These are phyloP conservation scores for Capsicum baccatum DNA, from an alignment of 257 asterid species.

Conservation along the genomic window DNA sequence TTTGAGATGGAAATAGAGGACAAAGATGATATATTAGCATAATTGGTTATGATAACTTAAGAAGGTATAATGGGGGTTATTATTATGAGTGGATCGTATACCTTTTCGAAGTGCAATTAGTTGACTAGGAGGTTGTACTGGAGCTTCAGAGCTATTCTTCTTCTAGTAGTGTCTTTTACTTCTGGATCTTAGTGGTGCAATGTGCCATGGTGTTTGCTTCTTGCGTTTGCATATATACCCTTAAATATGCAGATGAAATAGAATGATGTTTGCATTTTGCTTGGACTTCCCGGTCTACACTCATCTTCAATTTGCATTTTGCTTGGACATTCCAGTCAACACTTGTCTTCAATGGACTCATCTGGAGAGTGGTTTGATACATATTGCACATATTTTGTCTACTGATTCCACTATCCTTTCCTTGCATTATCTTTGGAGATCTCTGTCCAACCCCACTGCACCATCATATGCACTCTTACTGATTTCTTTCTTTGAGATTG, in stretches of 20 bases:
- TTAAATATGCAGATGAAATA: conserved; percentile 4
- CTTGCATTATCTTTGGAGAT: conserved; percentile 14
- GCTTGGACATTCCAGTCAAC: conserved; percentile 1
- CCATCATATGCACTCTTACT: neutral
- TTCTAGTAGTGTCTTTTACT: neutral
- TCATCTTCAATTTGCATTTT: conserved; percentile 22
- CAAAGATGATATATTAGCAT: too few species aligned
- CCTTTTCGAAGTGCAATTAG: too few species aligned
- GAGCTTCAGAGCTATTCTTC: conserved; percentile 19
- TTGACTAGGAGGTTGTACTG: neutral
- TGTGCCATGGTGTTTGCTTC: conserved; percentile 9
- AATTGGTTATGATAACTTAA: too few species aligned
- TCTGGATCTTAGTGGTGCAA: neutral
- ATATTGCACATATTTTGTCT: neutral
- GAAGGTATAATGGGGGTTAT: too few species aligned
- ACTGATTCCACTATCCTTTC: conserved; percentile 10
- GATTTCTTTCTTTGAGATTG: conserved; percentile 24
- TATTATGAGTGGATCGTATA: too few species aligned
- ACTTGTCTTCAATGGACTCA: conserved; percentile 9
- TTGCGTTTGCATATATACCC: neutral
- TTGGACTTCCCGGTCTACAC: conserved; percentile 7
- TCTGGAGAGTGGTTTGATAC: conserved; percentile 4
- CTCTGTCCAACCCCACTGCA: neutral
- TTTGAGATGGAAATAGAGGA: too few species aligned
- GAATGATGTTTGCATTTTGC: conserved; percentile 11